A percentile compares a stretch with the other conserved stretches of the same genome.
Evolutionary conservation across 2,329 filamentous ascomycete genomes (phyloP).

Genomic region (Didymella segeticola): DNA sequence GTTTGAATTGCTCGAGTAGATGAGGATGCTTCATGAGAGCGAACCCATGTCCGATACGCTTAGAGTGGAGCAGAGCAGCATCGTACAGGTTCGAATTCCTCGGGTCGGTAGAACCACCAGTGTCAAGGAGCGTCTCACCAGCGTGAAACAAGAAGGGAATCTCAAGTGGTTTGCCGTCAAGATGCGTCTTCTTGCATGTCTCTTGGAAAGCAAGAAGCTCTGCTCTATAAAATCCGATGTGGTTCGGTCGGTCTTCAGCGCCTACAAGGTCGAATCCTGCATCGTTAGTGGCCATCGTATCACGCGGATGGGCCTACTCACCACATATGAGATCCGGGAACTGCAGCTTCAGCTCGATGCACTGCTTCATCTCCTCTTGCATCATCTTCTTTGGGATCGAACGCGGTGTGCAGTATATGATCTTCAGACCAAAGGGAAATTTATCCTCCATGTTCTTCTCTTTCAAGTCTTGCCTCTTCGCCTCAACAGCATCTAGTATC

Average conservation of each 20-base stretch:
- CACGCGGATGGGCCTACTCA: too few species aligned
- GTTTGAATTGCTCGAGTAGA: slow-evolving; percentile 69
- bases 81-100: slow-evolving; percentile 69
- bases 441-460: slow-evolving; percentile 44
- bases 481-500: slow-evolving; percentile 55
- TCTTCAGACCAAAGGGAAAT: slow-evolving; percentile 69
- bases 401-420: slow-evolving; percentile 74
- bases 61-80: slow-evolving; percentile 69
- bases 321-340: slow-evolving; percentile 69
- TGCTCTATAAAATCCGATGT: slow-evolving; percentile 64
- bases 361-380: slow-evolving; percentile 63
- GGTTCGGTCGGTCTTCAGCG: slow-evolving; percentile 67
- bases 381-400: slow-evolving; percentile 62
- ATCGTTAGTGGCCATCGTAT: too few species aligned
- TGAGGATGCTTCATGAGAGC: slow-evolving; percentile 68
- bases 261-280: slow-evolving; percentile 74
- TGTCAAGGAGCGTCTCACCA: slow-evolving; percentile 72
- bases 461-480: slow-evolving; percentile 55
- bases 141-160: slow-evolving; percentile 81
- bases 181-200: slow-evolving; percentile 53
- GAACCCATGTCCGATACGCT: slow-evolving; percentile 77
- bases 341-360: slow-evolving; percentile 64
- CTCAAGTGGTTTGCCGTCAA: slow-evolving; percentile 51
- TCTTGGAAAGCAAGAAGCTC: slow-evolving; percentile 65
- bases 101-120: slow-evolving; percentile 66